Percentiles rank a stretch among this genome's conserved stretches.
These are phyloP conservation scores for Kandelia obovata DNA, from an alignment of 345 rosid genomes.

Conservation along the genomic window DNA sequence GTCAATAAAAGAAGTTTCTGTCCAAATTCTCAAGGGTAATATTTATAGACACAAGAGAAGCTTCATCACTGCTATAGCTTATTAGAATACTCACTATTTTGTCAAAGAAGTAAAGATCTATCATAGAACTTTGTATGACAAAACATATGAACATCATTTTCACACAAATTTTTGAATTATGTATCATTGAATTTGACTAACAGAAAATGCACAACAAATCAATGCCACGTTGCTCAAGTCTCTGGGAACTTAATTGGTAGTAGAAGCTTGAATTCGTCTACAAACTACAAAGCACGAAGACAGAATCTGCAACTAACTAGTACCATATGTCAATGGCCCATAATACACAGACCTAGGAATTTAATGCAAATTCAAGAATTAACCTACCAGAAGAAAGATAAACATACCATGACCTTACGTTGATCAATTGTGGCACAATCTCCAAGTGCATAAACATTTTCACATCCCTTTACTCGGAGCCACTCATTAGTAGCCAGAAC, in stretches of 20 bases:
- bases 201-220: neutral
- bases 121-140: neutral
- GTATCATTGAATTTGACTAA: neutral
- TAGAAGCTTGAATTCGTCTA: too few species aligned
- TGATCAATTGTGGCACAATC: conserved; percentile 93
- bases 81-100: too few species aligned
- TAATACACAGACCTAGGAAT: neutral
- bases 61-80: too few species aligned
- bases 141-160: neutral
- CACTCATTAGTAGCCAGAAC: conserved; percentile 80
- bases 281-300: neutral
- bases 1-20: neutral
- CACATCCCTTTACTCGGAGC: conserved; percentile 80
- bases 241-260: too few species aligned
- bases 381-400: conserved; percentile 12
- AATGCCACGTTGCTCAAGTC: too few species aligned
- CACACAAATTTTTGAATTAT: neutral
- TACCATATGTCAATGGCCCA: neutral
- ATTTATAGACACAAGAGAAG: too few species aligned
- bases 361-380: neutral
- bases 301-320: neutral
- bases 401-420: conserved; percentile 75
- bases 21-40: neutral
- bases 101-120: conserved; percentile 1
- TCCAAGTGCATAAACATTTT: conserved; percentile 79